Percentiles rank a stretch among this genome's conserved stretches.
Evolutionary conservation across 208 protist species (phyloP).

Genomic region (Crithidia fasciculata): DNA sequence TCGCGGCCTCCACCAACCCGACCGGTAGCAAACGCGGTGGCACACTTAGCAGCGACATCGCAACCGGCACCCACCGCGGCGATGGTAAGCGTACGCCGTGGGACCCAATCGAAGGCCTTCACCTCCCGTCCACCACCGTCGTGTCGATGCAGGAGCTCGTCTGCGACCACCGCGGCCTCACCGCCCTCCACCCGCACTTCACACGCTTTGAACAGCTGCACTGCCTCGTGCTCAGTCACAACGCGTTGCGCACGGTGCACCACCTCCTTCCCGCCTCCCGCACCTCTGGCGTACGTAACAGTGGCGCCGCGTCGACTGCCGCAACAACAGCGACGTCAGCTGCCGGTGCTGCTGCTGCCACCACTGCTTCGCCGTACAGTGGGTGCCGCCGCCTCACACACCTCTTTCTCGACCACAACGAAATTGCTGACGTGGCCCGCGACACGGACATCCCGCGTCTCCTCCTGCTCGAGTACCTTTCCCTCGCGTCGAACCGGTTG

Average conservation of each 20-base stretch:
- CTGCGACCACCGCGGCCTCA: constrained; percentile 53
- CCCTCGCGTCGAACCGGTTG: constrained; percentile 69
- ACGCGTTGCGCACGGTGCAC: constrained; percentile 49
- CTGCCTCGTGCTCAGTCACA: constrained; percentile 66
- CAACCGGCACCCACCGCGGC: too few relatives aligned
- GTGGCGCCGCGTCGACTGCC: too few relatives aligned
- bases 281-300: background rate
- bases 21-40: background rate
- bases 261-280: constrained; percentile 42
- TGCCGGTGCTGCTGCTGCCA: background rate
- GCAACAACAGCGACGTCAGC: background rate
- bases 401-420: constrained; percentile 53
- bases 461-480: constrained; percentile 58
- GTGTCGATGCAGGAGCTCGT: constrained; percentile 47
- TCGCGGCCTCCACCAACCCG: background rate
- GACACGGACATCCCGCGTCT: constrained; percentile 63
- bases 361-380: constrained; percentile 22
- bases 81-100: constrained; percentile 16
- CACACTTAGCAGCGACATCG: too few relatives aligned
- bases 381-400: constrained; percentile 66
- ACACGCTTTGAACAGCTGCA: constrained; percentile 67
- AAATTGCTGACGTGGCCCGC: constrained; percentile 31
- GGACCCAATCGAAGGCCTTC: constrained; percentile 63
- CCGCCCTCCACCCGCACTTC: constrained; percentile 66
- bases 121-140: constrained; percentile 44